Base-by-base conservation (phyloP, 108 stramenopile genomes). In the Nitzschia sp. region DNA sequence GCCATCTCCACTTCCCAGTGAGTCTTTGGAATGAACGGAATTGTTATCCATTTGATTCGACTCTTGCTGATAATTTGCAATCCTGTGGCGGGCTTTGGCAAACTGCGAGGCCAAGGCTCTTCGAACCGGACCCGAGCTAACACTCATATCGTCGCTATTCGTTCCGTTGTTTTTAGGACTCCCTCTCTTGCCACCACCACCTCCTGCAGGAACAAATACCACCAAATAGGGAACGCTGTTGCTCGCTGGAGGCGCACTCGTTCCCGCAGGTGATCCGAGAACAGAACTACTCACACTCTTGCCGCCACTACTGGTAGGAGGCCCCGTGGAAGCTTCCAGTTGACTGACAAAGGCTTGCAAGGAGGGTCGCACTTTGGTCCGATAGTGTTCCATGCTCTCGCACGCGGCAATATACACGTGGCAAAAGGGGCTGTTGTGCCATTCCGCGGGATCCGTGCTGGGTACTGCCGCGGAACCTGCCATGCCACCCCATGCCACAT, bases 381-480 rank as follows among this genome's bases (percentile, higher is more conserved):
- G 69, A 64, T 93, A 93, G 66, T 90, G 86, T 26, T 93, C 89
- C 35, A 85, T 8, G 52, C 58, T 76, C 47, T 80, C 70, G 46
- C 84, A 87, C 1, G 78, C 78, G 19, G 92, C 89, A 59, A 93
- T 80, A 61, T 90, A 93, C 1, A 93, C 77, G 52, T 93, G 87
- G 76, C 89, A 89, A 56, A 85, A 85, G 3, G 92, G 89, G 0
- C 77, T 76, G 13, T 73, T 81, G 73, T 93, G 89, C 91, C 91
- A 93, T 62, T 85, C 77, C 30, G 75, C 60, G 0, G 88, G 80
- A 56, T 87, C 85, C 6, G 46, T 53, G 1, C 61, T 60, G 22
- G 78, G 76, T 58, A 64, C 66, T 16, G 69, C 46, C 2, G 73
- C 52, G 35, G 71, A 73, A 4, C 53, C 69, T 9, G 71, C 63